phyloP scores from a whole-genome alignment of 2,329 filamentous ascomycete species.

The Phialophora verrucosa region DNA sequence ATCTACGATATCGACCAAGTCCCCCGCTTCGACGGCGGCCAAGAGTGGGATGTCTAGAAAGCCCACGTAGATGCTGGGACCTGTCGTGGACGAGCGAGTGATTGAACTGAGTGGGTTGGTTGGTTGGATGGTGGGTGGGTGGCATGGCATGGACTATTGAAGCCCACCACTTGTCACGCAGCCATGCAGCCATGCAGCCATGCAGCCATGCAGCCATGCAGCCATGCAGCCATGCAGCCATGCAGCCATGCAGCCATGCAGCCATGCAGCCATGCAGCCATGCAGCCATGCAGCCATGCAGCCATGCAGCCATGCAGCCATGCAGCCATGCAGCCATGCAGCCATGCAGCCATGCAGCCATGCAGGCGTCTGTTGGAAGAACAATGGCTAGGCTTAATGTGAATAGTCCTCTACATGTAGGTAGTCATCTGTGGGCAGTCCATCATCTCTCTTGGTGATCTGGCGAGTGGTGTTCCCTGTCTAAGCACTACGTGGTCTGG shows the following conservation, averaged over 20 bases:
- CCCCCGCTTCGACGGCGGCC: constrained; percentile 69
- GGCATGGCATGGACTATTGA: neutral
- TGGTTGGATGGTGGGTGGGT: neutral
- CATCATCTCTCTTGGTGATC: neutral
- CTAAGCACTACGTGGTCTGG: too few relatives aligned
- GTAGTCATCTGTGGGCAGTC: neutral
- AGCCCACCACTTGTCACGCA: neutral
- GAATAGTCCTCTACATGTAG: neutral
- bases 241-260: too few relatives aligned
- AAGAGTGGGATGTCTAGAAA: constrained; percentile 47
- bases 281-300: too few relatives aligned
- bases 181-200: too few relatives aligned
- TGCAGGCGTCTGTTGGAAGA: neutral
- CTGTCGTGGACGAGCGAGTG: neutral
- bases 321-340: too few relatives aligned
- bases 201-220: too few relatives aligned
- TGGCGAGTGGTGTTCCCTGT: too few relatives aligned
- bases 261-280: too few relatives aligned
- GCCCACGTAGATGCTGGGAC: neutral
- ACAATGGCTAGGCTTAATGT: neutral
- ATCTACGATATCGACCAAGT: constrained; percentile 80
- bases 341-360: too few relatives aligned
- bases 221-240: too few relatives aligned
- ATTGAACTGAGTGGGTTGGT: neutral
- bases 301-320: too few relatives aligned